Conservation (phyloP, 352 stramenopile species). For the Pythium graminicola region DNA sequence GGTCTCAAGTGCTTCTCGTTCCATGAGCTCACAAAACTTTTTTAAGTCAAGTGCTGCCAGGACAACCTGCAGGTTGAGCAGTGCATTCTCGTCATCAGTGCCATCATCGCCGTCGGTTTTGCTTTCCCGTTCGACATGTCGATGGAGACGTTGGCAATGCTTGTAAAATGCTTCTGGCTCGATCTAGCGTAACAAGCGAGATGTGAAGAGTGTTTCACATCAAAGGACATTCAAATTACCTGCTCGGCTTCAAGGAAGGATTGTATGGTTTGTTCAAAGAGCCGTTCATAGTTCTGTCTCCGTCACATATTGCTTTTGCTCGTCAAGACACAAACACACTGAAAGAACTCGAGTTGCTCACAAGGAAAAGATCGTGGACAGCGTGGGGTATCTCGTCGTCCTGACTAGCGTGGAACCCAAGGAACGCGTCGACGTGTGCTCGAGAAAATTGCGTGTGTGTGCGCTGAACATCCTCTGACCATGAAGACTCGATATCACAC, state of each 20-base stretch:
- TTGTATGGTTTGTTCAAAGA: slow-evolving; percentile 39
- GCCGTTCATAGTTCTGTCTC: slow-evolving; percentile 40
- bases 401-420: slow-evolving; percentile 21
- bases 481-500: neutral
- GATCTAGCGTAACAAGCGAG: slow-evolving; percentile 19
- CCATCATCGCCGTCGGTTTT: neutral
- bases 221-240: slow-evolving; percentile 9
- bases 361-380: slow-evolving; percentile 39
- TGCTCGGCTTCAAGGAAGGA: slow-evolving; percentile 40
- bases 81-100: slow-evolving; percentile 20
- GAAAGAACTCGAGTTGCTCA: slow-evolving; percentile 10
- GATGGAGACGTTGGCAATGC: slow-evolving; percentile 37
- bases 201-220: neutral
- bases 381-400: slow-evolving; percentile 37
- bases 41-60: slow-evolving; percentile 52
- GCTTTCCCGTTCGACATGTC: slow-evolving; percentile 18
- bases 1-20: slow-evolving; percentile 35
- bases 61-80: slow-evolving; percentile 37
- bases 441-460: slow-evolving; percentile 11
- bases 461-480: slow-evolving; percentile 12
- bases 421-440: slow-evolving; percentile 29
- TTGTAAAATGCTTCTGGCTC: slow-evolving; percentile 38
- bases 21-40: slow-evolving; percentile 50
- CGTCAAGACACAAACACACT: neutral
- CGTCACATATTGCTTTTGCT: neutral